Evolutionary conservation across 2,329 filamentous ascomycete species (phyloP).

Genomic region (Chaetomium olivaceum): DNA sequence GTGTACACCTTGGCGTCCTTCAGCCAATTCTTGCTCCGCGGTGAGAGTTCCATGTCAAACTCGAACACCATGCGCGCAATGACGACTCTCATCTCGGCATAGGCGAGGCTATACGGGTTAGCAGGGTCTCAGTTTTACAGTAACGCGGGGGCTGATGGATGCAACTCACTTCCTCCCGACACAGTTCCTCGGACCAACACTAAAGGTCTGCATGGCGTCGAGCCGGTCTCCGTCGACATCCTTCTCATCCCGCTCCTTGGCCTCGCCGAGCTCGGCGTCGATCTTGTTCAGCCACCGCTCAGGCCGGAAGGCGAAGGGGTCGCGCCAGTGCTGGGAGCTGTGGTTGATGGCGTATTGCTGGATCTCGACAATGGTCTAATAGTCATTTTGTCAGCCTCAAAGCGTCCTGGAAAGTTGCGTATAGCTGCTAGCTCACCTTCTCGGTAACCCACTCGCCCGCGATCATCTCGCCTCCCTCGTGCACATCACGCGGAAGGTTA

Average conservation of each 20-base stretch:
- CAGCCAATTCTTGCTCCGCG: constrained; percentile 42
- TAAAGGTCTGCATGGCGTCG: constrained; percentile 50
- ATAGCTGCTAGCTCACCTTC: constrained; percentile 32
- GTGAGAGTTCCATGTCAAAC: constrained; percentile 48
- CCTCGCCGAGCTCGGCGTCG: background rate
- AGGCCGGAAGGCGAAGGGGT: constrained; percentile 48
- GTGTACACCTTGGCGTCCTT: constrained; percentile 40
- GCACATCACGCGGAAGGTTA: constrained; percentile 36
- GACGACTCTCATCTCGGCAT: constrained; percentile 52
- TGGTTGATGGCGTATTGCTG: constrained; percentile 48
- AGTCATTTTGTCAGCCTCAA: background rate
- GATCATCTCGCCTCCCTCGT: constrained; percentile 38
- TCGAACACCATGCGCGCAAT: constrained; percentile 50
- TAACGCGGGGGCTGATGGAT: background rate
- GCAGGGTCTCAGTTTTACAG: background rate
- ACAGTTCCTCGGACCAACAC: constrained; percentile 51
- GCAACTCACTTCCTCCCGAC: constrained; percentile 46
- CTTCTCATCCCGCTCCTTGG: constrained; percentile 32
- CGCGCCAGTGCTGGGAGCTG: constrained; percentile 46
- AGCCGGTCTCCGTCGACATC: constrained; percentile 44
- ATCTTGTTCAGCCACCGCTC: constrained; percentile 46
- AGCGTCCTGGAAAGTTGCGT: background rate
- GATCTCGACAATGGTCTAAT: constrained; percentile 45
- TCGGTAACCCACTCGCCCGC: constrained; percentile 38
- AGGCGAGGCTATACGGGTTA: constrained; percentile 40